Evolutionary conservation across 371 early-diverging fungal species (phyloP).

Genomic region (Smittium culicis): DNA sequence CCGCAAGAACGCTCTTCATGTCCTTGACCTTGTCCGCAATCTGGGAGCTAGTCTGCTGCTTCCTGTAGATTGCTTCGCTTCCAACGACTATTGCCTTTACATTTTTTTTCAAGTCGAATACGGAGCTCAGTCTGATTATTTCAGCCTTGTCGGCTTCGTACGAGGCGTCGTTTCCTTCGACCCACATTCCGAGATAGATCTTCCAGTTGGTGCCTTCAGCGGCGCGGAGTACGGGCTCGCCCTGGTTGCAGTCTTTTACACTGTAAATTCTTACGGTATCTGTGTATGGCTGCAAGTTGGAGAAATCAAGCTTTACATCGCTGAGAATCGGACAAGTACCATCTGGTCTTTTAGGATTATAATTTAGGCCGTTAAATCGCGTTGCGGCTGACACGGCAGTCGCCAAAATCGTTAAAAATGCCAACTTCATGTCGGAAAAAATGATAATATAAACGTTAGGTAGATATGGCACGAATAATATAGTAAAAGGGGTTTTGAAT

Average conservation of each 20-base stretch:
- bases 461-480: too few species aligned
- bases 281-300: slow-evolving; percentile 34
- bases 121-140: slow-evolving; percentile 29
- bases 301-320: slow-evolving; percentile 35
- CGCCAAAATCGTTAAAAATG: background rate
- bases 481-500: too few species aligned
- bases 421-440: background rate
- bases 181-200: slow-evolving; percentile 47
- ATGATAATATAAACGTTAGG: too few species aligned
- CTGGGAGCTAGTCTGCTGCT: slow-evolving; percentile 30
- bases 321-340: slow-evolving; percentile 38
- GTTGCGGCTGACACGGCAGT: slow-evolving; percentile 14
- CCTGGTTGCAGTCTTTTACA: slow-evolving; percentile 40
- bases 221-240: slow-evolving; percentile 41
- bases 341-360: slow-evolving; percentile 37
- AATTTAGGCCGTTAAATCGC: slow-evolving; percentile 39
- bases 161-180: slow-evolving; percentile 35
- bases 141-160: slow-evolving; percentile 37
- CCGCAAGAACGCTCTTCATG: slow-evolving; percentile 26
- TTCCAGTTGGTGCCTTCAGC: slow-evolving; percentile 40
- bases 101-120: slow-evolving; percentile 28
- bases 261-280: slow-evolving; percentile 42
- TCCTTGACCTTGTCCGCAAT: slow-evolving; percentile 32
- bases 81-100: slow-evolving; percentile 45
- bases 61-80: slow-evolving; percentile 46